These are phyloP conservation scores for Nitzschia palea DNA, from an alignment of 108 stramenopile genomes.

Conservation along the genomic window DNA sequence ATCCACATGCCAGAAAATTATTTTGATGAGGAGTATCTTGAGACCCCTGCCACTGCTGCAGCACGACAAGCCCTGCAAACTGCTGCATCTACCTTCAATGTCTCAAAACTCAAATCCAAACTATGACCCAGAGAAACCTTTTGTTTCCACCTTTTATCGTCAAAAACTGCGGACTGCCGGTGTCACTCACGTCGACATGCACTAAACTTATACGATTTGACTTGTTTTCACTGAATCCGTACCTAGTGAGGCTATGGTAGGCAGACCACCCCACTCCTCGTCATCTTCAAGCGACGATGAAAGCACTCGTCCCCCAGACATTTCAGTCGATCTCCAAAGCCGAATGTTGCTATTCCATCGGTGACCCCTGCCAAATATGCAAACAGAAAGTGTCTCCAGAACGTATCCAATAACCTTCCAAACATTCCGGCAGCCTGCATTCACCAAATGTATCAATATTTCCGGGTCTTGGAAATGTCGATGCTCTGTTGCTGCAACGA, in stretches of 20 bases:
- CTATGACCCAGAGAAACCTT: too few species aligned
- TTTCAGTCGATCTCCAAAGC: background rate
- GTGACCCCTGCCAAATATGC: slow-evolving; percentile 44
- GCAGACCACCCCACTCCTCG: slow-evolving; percentile 53
- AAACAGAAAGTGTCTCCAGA: slow-evolving; percentile 46
- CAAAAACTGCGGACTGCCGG: too few species aligned
- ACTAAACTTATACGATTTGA: background rate
- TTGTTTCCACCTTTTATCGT: too few species aligned
- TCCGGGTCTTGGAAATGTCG: slow-evolving; percentile 16
- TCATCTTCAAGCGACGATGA: slow-evolving; percentile 28
- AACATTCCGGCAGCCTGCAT: background rate
- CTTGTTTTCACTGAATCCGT: slow-evolving; percentile 4
- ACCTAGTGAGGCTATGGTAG: slow-evolving; percentile 18
- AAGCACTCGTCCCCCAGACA: background rate
- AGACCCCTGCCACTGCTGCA: background rate
- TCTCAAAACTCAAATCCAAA: background rate
- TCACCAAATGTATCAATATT: slow-evolving; percentile 19
- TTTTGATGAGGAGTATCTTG: background rate
- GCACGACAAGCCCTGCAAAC: slow-evolving; percentile 1
- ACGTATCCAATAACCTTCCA: slow-evolving; percentile 35
- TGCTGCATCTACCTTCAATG: background rate
- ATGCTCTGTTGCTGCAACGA: slow-evolving; percentile 19
- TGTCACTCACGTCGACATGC: too few species aligned
- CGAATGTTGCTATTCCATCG: slow-evolving; percentile 17
- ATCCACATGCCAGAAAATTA: background rate